Conservation (phyloP, 441 rosid genomes). For the Capsella rubella region DNA sequence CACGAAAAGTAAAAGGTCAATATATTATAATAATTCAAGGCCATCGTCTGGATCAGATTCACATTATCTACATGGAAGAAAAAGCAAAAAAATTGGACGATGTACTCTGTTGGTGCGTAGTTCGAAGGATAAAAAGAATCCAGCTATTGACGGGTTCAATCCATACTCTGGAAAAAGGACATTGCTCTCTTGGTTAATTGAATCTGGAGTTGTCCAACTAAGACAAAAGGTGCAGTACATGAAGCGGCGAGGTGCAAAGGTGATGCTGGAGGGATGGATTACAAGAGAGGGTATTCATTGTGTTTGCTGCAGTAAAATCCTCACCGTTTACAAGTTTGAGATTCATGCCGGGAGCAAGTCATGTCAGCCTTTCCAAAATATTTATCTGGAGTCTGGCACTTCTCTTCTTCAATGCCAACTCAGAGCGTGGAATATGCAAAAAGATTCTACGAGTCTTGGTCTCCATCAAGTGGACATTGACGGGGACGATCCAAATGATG, state of each 20-base stretch:
- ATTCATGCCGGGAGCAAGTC: constrained; percentile 97
- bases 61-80: constrained; percentile 67
- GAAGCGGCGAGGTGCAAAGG: constrained; percentile 75
- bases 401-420: constrained; percentile 91
- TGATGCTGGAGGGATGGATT: constrained; percentile 95
- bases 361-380: constrained; percentile 90
- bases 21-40: constrained; percentile 48
- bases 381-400: constrained; percentile 82
- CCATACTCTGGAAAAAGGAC: constrained; percentile 87
- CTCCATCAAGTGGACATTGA: constrained; percentile 63
- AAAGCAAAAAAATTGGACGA: constrained; percentile 81
- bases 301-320: constrained; percentile 95
- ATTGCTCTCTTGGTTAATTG: constrained; percentile 91
- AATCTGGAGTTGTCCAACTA: constrained; percentile 77
- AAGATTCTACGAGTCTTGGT: constrained; percentile 58
- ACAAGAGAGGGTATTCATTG: constrained; percentile 94
- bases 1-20: constrained; percentile 52
- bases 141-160: constrained; percentile 78
- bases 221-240: constrained; percentile 94
- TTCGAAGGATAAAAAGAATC: constrained; percentile 63
- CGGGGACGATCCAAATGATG: constrained; percentile 97
- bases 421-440: constrained; percentile 87
- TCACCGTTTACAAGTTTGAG: constrained; percentile 87
- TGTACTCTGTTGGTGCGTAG: constrained; percentile 87
- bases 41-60: constrained; percentile 53